Evolutionary conservation across 2,329 filamentous ascomycete genomes (phyloP).

Genomic region (Blumeria hordei): DNA sequence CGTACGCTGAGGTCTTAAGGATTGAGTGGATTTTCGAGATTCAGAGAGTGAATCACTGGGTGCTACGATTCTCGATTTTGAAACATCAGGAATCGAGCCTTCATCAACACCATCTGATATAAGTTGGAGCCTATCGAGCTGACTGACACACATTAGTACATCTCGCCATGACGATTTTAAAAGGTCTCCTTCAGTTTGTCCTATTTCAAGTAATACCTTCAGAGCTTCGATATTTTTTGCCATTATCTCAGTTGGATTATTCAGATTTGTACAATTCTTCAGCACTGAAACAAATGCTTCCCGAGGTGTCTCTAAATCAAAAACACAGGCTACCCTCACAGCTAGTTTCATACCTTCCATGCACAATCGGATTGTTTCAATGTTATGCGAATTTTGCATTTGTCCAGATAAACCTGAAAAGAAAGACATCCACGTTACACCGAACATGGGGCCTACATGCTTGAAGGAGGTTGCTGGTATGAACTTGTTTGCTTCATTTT

Average conservation of each 20-base stretch:
- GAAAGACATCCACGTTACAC: constrained; percentile 98
- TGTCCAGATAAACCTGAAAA: constrained; percentile 83
- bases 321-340: constrained; percentile 77
- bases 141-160: constrained; percentile 80
- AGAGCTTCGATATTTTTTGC: constrained; percentile 91
- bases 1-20: constrained; percentile 21
- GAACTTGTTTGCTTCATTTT: constrained; percentile 42
- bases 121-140: constrained; percentile 82
- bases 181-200: constrained; percentile 75
- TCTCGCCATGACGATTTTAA: constrained; percentile 87
- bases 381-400: constrained; percentile 78
- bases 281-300: constrained; percentile 88
- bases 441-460: constrained; percentile 95
- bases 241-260: constrained; percentile 85
- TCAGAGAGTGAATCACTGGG: constrained; percentile 24
- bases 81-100: constrained; percentile 74
- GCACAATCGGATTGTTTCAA: constrained; percentile 77
- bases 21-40: constrained; percentile 38
- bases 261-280: constrained; percentile 83
- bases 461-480: constrained; percentile 85
- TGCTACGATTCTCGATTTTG: constrained; percentile 50
- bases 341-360: constrained; percentile 90
- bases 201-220: constrained; percentile 75
- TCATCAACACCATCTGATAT: constrained; percentile 91
- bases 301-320: constrained; percentile 76